phyloP scores from a whole-genome alignment of 148 eudicot genomes.

The Nepenthes gracilis region DNA sequence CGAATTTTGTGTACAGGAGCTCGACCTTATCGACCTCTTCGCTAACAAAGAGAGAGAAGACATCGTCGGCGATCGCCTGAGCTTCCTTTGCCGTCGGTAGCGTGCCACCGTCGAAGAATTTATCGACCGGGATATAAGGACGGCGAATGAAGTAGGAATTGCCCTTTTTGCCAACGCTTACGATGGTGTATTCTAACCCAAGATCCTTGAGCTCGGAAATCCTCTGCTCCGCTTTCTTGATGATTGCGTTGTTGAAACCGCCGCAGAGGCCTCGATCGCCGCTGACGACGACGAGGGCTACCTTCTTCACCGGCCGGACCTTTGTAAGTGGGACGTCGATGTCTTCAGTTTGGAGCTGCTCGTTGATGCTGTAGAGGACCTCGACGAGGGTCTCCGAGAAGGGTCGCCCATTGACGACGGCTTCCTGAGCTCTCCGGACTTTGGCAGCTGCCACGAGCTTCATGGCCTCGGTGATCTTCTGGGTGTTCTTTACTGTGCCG shows the following conservation, averaged over 20 bases:
- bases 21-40: conserved; percentile 77
- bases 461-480: conserved; percentile 78
- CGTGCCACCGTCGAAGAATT: conserved; percentile 28
- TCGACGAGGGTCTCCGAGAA: conserved; percentile 65
- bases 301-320: conserved; percentile 56
- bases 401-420: conserved; percentile 52
- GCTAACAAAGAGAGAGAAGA: conserved; percentile 43
- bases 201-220: conserved; percentile 29
- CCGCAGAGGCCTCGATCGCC: conserved; percentile 71
- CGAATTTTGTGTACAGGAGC: conserved; percentile 53
- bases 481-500: conserved; percentile 51
- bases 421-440: conserved; percentile 63
- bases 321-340: conserved; percentile 49
- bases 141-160: conserved; percentile 40
- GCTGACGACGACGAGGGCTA: conserved; percentile 49
- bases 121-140: conserved; percentile 46
- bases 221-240: conserved; percentile 51
- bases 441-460: conserved; percentile 78
- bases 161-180: conserved; percentile 67
- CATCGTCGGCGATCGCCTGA: conserved; percentile 58
- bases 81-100: conserved; percentile 67
- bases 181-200: conserved; percentile 32
- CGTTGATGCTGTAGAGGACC: conserved; percentile 61
- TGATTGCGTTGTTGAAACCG: conserved; percentile 42
- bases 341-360: conserved; percentile 63